Base-by-base conservation (phyloP, 805 yeast species). In the Candida nanaspora region DNA sequence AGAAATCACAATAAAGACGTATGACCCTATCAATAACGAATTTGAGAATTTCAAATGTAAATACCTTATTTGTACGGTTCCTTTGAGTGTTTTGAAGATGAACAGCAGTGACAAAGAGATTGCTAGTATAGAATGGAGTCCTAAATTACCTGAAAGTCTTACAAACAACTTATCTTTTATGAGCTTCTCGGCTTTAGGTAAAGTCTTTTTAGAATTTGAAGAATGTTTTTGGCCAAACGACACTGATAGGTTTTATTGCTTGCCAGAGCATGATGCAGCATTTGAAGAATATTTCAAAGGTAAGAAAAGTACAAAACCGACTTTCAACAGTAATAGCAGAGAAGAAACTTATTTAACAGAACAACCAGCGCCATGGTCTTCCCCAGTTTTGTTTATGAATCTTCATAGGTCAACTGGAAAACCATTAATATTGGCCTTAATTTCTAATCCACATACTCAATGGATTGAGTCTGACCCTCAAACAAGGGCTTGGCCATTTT, bases 381-480 rank as follows among this genome's bases (percentile, higher is more conserved):
- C 47, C 30, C 61, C 64, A 1, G 47, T 62, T 9, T 37, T 60
- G 25, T 55, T 61, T 39, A 45, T 56, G 44, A 63, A 63, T 39
- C 28, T 61, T 11, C 48, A 56, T 26, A 47, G 56, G 22, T 43
- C 54, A 7, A 48, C 57, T 3, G 50, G 53, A 2, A 59, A 62
- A 35, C 71, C 74, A 22, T 54, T 67, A 31, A 55, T 76, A 41
- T 57, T 68, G n/a, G 61, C 72, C 9, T 58, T 76, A 19, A 67
- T 69, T 8, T 76, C 75, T 36, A 56, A 70, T 2, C 80, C 80
- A 2, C 56, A 72, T 27, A 73, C 82, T 0, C 61, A 70, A 7
- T 73, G 60, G 46, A 42, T 76, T 22, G 82, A 76, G 49, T 46
- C 61, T 0, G 53, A 63, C 34, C 63, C 70, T 4, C 40, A 35